Percentiles rank a stretch among this genome's conserved stretches.
Conservation (phyloP, 1,284 basidiomycete species). For the Spongiforma sp. region DNA sequence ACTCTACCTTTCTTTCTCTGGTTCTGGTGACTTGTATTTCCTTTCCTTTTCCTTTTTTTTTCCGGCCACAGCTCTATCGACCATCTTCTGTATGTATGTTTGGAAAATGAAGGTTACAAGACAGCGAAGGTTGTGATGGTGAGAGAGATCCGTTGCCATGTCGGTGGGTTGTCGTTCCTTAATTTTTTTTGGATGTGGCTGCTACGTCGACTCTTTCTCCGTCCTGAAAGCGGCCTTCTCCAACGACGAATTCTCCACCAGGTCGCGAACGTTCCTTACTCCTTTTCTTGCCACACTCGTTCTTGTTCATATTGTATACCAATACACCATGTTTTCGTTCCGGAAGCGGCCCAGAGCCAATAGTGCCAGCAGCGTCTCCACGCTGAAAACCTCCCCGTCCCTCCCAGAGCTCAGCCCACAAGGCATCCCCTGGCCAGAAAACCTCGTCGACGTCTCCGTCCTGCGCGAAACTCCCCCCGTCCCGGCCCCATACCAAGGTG, state of each 20-base stretch:
- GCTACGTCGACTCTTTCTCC: conserved; percentile 16
- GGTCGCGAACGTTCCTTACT: conserved; percentile 26
- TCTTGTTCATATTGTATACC: conserved; percentile 28
- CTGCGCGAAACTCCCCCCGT: conserved; percentile 53
- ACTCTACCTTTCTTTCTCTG: conserved; percentile 35
- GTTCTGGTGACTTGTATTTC: conserved; percentile 19
- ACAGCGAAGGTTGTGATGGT: neutral
- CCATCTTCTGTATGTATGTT: conserved; percentile 40
- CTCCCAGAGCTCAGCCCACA: conserved; percentile 74
- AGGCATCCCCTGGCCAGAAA: conserved; percentile 80
- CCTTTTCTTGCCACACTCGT: conserved; percentile 25
- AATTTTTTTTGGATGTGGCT: conserved; percentile 24
- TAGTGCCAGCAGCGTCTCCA: conserved; percentile 46
- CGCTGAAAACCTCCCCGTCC: conserved; percentile 63
- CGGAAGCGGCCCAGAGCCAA: conserved; percentile 55
- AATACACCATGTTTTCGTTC: conserved; percentile 69
- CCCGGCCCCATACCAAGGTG: conserved; percentile 56
- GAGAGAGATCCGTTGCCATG: conserved; percentile 32
- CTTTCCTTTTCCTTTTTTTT: conserved; percentile 10
- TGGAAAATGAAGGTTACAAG: conserved; percentile 29
- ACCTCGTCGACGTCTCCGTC: conserved; percentile 71
- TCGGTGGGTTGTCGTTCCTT: conserved; percentile 24
- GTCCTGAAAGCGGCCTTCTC: conserved; percentile 26
- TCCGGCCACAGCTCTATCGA: conserved; percentile 35
- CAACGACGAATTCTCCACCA: conserved; percentile 19